Base-by-base conservation (phyloP, 1,284 basidiomycete species). In the Leccinum olivaceoglutinosum region DNA sequence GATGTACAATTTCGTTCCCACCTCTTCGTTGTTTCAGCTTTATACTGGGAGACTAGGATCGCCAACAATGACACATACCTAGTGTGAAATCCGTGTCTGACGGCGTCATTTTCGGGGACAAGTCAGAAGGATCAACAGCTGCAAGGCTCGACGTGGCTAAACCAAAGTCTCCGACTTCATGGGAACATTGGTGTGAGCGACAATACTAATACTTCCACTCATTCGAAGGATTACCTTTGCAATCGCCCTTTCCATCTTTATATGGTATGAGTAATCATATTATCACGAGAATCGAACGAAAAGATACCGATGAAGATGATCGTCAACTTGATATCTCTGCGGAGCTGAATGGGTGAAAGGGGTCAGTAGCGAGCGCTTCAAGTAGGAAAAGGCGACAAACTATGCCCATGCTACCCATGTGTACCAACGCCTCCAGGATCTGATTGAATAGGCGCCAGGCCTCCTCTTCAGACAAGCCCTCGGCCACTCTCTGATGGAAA, bases 1-100 rank as follows among this genome's bases (percentile, higher is more conserved):
- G 60, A 97, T 96, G 75, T 98, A 98, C 11, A 97, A 77, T 62
- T 87, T 87, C 1, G 96, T 98, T 54, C 96, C 96, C 25, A 98
- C 93, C 77, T 95, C 92, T 87, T 72, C 62, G 25, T 66, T 25
- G 38, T 39, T 39, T 39, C 12, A 69, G 61, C 25, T 55, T 11
- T 16, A 2, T 29, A 29, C 29, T 29, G 29, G 21, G 38, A 44
- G 9, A 18, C 7, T 59, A 34, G 7, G 16, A 41, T 7, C 5
- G 4, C 32, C 36, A 29, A 64, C 18, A 44, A 14, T 14, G 11
- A 16, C 66, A 75, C 65, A 60, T 69, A 87, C 90, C 90, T 49
- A 91, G 78, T 0, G 92, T 93, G 80, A 93, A 83, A 58, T 93
- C 91, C 6, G 81, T 76, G 65, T 89, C 83, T 53, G 79, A 71